phyloP scores from a whole-genome alignment of 148 eudicot species.

The Fagopyrum homotropicum region DNA sequence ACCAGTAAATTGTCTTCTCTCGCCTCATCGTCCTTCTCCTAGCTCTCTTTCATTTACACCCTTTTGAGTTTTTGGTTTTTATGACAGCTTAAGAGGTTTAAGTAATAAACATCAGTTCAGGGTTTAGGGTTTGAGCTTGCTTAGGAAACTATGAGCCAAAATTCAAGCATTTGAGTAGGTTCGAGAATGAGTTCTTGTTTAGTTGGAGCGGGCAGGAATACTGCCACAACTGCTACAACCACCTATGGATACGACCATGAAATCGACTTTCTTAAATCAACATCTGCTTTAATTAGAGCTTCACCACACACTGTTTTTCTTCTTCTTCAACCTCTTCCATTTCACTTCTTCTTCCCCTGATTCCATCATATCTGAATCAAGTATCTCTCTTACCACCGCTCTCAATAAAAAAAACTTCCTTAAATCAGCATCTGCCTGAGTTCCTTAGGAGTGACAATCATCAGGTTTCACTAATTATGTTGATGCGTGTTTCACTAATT shows the following conservation, averaged over 20 bases:
- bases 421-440: no score
- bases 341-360: not conserved
- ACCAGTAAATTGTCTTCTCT: not conserved
- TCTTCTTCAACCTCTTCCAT: not conserved
- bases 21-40: not conserved
- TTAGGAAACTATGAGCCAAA: not conserved
- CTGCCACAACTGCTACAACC: not conserved
- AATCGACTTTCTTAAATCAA: not conserved
- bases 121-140: not conserved
- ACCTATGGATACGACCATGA: conserved; percentile 9
- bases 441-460: no score
- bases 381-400: not conserved
- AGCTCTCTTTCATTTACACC: not conserved
- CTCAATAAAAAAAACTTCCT: conserved; percentile 9
- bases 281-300: conserved; percentile 4
- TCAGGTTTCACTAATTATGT: no score
- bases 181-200: conserved; percentile 3
- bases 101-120: not conserved
- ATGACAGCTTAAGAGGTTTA: no score
- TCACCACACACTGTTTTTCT: not conserved
- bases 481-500: no score
- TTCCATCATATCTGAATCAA: conserved; percentile 6
- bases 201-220: not conserved
- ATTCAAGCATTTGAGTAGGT: not conserved
- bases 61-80: not conserved